These are phyloP conservation scores for Fusarium drepaniforme DNA, from an alignment of 2,329 filamentous ascomycete species.

Conservation along the genomic window DNA sequence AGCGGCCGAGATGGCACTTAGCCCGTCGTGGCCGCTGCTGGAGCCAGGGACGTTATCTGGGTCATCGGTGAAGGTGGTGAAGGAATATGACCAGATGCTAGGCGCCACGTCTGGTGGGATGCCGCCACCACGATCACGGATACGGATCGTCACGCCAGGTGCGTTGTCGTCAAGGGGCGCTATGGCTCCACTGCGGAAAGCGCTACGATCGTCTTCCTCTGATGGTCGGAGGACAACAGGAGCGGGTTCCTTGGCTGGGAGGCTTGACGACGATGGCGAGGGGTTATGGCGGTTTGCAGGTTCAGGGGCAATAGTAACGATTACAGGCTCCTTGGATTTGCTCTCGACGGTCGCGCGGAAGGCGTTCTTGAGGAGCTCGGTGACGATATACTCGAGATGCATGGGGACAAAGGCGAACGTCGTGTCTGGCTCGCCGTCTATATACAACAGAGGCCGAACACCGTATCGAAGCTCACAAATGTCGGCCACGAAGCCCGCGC, in stretches of 20 bases:
- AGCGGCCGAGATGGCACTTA: conserved; percentile 80
- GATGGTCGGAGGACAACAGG: conserved; percentile 10
- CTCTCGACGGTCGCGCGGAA: conserved; percentile 94
- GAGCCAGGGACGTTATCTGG: conserved; percentile 54
- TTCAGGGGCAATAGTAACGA: conserved; percentile 89
- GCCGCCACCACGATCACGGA: conserved; percentile 94
- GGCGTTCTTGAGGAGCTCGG: conserved; percentile 95
- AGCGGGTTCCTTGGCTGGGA: conserved; percentile 32
- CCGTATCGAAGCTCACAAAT: conserved; percentile 98
- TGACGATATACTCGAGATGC: conserved; percentile 97
- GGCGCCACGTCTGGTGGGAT: conserved; percentile 86
- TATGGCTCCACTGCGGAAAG: conserved; percentile 61
- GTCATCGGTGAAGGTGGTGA: conserved; percentile 88
- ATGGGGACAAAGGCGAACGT: conserved; percentile 94
- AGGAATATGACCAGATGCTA: conserved; percentile 97
- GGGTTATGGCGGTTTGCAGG: conserved; percentile 54
- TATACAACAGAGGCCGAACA: conserved; percentile 81
- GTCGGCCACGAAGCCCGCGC: conserved; percentile 91
- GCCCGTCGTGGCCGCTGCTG: conserved; percentile 61
- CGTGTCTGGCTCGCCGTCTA: conserved; percentile 89
- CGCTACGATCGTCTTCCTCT: conserved; percentile 52
- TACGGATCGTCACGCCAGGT: conserved; percentile 93
- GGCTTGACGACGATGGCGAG: conserved; percentile 41
- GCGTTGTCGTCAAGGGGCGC: conserved; percentile 72
- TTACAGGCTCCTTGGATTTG: conserved; percentile 83